Evolutionary conservation across 495 filamentous ascomycete species (phyloP).

Genomic region (Penicillium coffeae): DNA sequence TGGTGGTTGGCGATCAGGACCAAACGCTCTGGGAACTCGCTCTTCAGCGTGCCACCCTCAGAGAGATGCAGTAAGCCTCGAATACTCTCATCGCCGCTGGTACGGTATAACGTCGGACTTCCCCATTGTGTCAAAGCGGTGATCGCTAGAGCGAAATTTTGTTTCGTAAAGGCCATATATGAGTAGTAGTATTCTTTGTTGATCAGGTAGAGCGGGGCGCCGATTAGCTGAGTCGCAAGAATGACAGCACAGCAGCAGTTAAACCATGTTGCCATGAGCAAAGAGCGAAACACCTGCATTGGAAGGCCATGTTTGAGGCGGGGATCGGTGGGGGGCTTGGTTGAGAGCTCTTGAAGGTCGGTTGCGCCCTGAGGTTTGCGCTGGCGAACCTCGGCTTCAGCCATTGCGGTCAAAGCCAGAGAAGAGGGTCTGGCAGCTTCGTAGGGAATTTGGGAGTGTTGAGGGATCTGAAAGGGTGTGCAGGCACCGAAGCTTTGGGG

Average conservation of each 20-base stretch:
- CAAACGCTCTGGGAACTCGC: constrained; percentile 56
- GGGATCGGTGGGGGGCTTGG: constrained; percentile 29
- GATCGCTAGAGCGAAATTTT: constrained; percentile 58
- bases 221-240: constrained; percentile 52
- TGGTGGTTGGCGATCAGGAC: constrained; percentile 67
- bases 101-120: constrained; percentile 54
- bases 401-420: constrained; percentile 27
- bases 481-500: background rate
- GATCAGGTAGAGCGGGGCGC: constrained; percentile 57
- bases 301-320: constrained; percentile 64
- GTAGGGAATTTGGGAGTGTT: background rate
- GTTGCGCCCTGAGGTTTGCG: constrained; percentile 26
- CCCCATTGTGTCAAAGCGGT: constrained; percentile 61
- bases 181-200: constrained; percentile 57
- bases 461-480: background rate
- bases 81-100: constrained; percentile 60
- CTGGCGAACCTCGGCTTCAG: constrained; percentile 38
- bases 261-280: constrained; percentile 65
- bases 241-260: constrained; percentile 50
- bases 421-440: constrained; percentile 1
- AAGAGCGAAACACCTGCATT: constrained; percentile 60
- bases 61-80: constrained; percentile 53
- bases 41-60: constrained; percentile 52
- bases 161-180: constrained; percentile 64
- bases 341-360: constrained; percentile 22